phyloP scores from a whole-genome alignment of 1,139 yeast genomes.

The Chernovozyma sophiae-reginae region DNA sequence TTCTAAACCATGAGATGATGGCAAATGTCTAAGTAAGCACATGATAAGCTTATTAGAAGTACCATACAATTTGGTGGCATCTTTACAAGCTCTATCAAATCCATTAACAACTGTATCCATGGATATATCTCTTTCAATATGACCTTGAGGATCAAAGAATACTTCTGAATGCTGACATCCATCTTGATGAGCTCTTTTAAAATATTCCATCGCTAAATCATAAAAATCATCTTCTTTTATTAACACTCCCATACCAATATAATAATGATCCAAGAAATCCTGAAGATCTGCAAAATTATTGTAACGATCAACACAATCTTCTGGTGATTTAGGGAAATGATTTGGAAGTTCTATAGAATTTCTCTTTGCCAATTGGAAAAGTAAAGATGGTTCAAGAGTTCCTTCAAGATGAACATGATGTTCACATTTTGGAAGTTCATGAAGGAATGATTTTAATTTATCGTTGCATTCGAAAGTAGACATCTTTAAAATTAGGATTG shows the following conservation, averaged over 20 bases:
- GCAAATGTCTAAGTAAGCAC: conserved; percentile 75
- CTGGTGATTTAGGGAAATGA: conserved; percentile 52
- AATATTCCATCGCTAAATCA: conserved; percentile 73
- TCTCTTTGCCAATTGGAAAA: conserved; percentile 62
- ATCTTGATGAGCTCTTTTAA: conserved; percentile 54
- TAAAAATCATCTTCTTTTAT: conserved; percentile 62
- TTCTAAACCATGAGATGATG: conserved; percentile 51
- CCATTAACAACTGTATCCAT: conserved; percentile 62
- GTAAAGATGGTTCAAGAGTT: conserved; percentile 66
- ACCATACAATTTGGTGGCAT: conserved; percentile 55
- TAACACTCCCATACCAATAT: conserved; percentile 73
- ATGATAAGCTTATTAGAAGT: conserved; percentile 67
- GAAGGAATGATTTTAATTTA: conserved; percentile 35
- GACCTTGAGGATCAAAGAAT: conserved; percentile 84
- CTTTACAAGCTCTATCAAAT: conserved; percentile 56
- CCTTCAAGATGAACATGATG: conserved; percentile 83
- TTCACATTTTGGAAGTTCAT: conserved; percentile 75
- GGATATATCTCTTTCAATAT: conserved; percentile 59
- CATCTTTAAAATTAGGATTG: too few species aligned
- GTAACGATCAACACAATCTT: conserved; percentile 55
- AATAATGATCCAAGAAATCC: conserved; percentile 73
- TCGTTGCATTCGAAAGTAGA: conserved; percentile 6
- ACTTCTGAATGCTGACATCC: conserved; percentile 67
- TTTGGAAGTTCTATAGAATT: conserved; percentile 54
- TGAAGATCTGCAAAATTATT: conserved; percentile 60